These are phyloP conservation scores for Hirsutella rhossiliensis DNA, from an alignment of 2,329 filamentous ascomycete species.

Conservation along the genomic window DNA sequence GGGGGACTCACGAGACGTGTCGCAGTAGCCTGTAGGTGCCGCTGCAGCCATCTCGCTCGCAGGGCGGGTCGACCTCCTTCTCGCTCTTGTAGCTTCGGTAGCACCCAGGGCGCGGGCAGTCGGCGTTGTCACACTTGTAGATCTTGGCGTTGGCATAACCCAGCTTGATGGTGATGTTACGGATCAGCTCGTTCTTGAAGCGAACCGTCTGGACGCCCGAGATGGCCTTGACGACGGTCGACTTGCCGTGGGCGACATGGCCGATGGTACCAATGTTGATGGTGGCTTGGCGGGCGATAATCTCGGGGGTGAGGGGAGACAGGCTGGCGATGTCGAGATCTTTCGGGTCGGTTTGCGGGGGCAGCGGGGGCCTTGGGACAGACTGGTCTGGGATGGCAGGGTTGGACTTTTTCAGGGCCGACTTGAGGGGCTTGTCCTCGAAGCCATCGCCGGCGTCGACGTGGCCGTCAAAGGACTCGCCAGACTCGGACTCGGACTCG, in stretches of 20 bases:
- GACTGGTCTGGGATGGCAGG: conserved; percentile 44
- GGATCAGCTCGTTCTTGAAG: conserved; percentile 99
- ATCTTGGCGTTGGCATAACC: conserved; percentile 99
- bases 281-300: conserved; percentile 94
- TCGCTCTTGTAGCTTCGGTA: conserved; percentile 97
- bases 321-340: conserved; percentile 73
- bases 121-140: conserved; percentile 90
- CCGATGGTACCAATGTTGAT: conserved; percentile 99
- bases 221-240: conserved; percentile 97
- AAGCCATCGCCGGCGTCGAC: conserved; percentile 45
- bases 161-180: conserved; percentile 99
- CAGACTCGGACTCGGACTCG: conserved; percentile 57
- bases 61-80: conserved; percentile 94
- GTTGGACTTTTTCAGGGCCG: conserved; percentile 67
- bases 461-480: conserved; percentile 50
- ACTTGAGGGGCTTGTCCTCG: conserved; percentile 62
- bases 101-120: conserved; percentile 88
- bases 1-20: conserved; percentile 70
- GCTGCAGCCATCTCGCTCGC: conserved; percentile 81
- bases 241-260: conserved; percentile 98
- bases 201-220: conserved; percentile 97
- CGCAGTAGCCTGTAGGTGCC: conserved; percentile 81
- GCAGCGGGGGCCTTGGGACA: conserved; percentile 41
- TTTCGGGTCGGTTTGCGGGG: conserved; percentile 86
- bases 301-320: conserved; percentile 83